Evolutionary conservation across 2,329 filamentous ascomycete genomes (phyloP).

Genomic region (Pseudogymnoascus sp.): DNA sequence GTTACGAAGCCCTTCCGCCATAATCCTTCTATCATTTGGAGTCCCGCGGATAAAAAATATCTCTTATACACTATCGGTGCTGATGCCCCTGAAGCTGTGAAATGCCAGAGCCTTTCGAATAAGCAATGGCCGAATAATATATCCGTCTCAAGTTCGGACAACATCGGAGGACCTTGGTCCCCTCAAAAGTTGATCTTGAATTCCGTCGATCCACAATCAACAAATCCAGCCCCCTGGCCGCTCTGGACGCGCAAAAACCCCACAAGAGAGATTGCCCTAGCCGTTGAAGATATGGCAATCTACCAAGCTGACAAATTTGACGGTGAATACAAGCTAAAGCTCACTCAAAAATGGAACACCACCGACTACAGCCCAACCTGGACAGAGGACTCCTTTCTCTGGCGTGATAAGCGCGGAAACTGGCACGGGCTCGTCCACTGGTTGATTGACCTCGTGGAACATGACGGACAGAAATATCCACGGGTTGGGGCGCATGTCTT

Average conservation of each 20-base stretch:
- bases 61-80: constrained; percentile 39
- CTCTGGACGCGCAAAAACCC: constrained; percentile 27
- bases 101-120: constrained; percentile 1
- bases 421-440: constrained; percentile 31
- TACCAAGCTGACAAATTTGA: constrained; percentile 25
- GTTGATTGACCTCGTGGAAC: constrained; percentile 21
- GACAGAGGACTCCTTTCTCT: constrained; percentile 30
- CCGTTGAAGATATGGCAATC: constrained; percentile 31
- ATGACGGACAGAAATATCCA: constrained; percentile 25
- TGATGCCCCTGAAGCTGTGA: constrained; percentile 27
- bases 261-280: constrained; percentile 27
- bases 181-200: constrained; percentile 13
- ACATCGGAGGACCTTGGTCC: constrained; percentile 11
- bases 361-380: constrained; percentile 13
- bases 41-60: constrained; percentile 35
- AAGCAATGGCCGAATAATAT: not conserved
- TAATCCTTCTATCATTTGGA: constrained; percentile 39
- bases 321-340: constrained; percentile 22
- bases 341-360: constrained; percentile 10
- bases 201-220: constrained; percentile 20
- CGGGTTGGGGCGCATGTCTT: constrained; percentile 30
- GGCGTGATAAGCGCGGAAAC: constrained; percentile 30
- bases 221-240: constrained; percentile 37
- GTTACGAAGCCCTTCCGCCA: constrained; percentile 38
- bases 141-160: not conserved